Conservation (phyloP, 2,329 filamentous ascomycete species). For the Lecanicillium sp. region DNA sequence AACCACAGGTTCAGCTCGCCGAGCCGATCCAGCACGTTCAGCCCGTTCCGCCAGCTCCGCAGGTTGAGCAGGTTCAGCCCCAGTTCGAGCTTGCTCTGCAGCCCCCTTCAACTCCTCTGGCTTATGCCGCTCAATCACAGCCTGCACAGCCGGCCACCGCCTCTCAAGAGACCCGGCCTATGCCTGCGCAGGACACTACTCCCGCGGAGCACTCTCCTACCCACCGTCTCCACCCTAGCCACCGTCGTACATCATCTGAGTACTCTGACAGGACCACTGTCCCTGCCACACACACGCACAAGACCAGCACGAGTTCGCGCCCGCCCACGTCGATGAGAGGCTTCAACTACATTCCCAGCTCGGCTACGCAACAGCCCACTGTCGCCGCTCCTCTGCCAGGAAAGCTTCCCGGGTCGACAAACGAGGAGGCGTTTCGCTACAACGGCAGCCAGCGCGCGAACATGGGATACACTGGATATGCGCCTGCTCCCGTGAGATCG, state of each 20-base stretch:
- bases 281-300: conserved; percentile 13
- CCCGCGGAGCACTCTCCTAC: conserved; percentile 4
- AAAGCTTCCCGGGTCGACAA: background rate
- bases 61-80: too few species aligned
- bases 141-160: background rate
- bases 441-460: background rate
- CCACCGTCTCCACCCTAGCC: conserved; percentile 24
- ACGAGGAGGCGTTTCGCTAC: too few species aligned
- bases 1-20: conserved; percentile 3
- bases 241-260: conserved; percentile 26
- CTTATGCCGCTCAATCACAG: too few species aligned
- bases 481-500: background rate
- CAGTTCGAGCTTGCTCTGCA: too few species aligned
- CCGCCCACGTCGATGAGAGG: conserved; percentile 27
- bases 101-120: too few species aligned
- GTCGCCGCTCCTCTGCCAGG: background rate
- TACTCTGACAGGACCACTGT: conserved; percentile 21
- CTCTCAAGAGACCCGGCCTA: background rate
- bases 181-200: background rate
- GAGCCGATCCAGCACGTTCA: conserved; percentile 2
- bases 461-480: background rate
- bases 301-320: conserved; percentile 19
- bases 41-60: background rate
- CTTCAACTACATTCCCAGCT: conserved; percentile 21
- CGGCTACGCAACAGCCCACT: background rate